These are phyloP conservation scores for Daldinia sp. DNA, from an alignment of 2,329 filamentous ascomycete genomes.

Conservation along the genomic window DNA sequence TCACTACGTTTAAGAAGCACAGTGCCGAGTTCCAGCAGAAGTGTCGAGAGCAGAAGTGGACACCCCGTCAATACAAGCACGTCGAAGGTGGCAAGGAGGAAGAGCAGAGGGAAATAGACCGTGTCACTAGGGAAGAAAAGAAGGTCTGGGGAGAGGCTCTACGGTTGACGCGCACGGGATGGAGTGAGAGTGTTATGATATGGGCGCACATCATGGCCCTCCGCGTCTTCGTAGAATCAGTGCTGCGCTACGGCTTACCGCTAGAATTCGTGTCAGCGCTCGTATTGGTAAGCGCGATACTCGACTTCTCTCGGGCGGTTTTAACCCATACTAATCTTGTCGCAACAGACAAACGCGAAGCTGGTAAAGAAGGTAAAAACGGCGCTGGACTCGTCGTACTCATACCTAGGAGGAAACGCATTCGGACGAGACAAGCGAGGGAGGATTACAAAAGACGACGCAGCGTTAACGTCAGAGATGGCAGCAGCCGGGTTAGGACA, in stretches of 20 bases:
- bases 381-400: constrained; percentile 84
- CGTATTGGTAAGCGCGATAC: constrained; percentile 71
- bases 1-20: constrained; percentile 94
- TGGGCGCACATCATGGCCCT: constrained; percentile 93
- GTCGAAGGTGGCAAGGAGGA: constrained; percentile 89
- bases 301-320: constrained; percentile 15
- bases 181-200: constrained; percentile 94
- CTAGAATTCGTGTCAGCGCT: constrained; percentile 87
- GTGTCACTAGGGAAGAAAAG: constrained; percentile 82
- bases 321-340: background rate
- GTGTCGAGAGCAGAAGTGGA: constrained; percentile 92
- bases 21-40: constrained; percentile 89
- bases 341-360: constrained; percentile 79
- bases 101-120: constrained; percentile 86
- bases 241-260: constrained; percentile 93
- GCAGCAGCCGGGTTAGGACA: constrained; percentile 73
- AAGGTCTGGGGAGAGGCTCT: constrained; percentile 94
- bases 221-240: constrained; percentile 95
- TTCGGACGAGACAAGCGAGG: constrained; percentile 95
- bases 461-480: constrained; percentile 80
- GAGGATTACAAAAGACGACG: constrained; percentile 88
- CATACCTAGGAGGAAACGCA: constrained; percentile 93
- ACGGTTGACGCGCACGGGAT: constrained; percentile 86
- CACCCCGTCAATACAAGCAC: constrained; percentile 92
- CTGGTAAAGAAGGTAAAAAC: constrained; percentile 78